Evolutionary conservation across 2,329 filamentous ascomycete genomes (phyloP), one percentile per base, ranked within the genome.

Genomic region (Colletotrichum brevisporum): DNA sequence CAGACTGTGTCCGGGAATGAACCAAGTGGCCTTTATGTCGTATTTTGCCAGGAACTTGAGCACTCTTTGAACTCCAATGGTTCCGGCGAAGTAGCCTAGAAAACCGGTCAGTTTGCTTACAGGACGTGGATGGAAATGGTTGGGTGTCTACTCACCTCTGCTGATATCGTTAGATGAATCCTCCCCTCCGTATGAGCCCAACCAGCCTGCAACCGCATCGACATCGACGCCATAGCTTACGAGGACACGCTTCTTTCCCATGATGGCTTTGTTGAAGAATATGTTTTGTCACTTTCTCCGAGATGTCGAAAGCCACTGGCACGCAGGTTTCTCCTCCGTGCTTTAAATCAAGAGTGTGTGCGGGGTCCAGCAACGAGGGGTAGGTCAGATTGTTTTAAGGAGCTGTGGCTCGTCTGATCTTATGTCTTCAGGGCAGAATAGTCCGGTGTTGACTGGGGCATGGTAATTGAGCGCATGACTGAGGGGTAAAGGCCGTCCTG

Each of bases 121-220:
- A 8, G 4, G 8, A 36, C 31, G 10, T 36, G 31, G 8, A 36
- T 31, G 24, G 15, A 3, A 50, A 10, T 3, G 21, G 43, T 31
- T 0, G 24, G 12, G 15, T 31, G 21, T 13, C 4, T n/a, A 6
- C 52, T 71, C 74, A 88, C 90, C 91, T 84, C 91, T 84, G 75
- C 88, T 91, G 71, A 94, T 93, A 73, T 94, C 92, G 74, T 86
- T 92, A 1, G 88, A 89, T 8, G 87, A 91, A 75, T 94, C 91
- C 77, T 94, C 87, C 45, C 92, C 91, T 16, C 90, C 90, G 74
- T 94, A 94, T 0, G 89, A 92, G 0, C 92, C 92, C 0, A 94
- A 83, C 92, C 92, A 94, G 9, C 92, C 91, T 1, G 91, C 88
- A 2, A 94, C 90, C n/a, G 91, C 91, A 72, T 94, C 91, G 27